A percentile compares a stretch with the other conserved stretches of the same genome.
These are phyloP conservation scores for Teunomyces funiuensis DNA, from an alignment of 805 yeast genomes.

Conservation along the genomic window DNA sequence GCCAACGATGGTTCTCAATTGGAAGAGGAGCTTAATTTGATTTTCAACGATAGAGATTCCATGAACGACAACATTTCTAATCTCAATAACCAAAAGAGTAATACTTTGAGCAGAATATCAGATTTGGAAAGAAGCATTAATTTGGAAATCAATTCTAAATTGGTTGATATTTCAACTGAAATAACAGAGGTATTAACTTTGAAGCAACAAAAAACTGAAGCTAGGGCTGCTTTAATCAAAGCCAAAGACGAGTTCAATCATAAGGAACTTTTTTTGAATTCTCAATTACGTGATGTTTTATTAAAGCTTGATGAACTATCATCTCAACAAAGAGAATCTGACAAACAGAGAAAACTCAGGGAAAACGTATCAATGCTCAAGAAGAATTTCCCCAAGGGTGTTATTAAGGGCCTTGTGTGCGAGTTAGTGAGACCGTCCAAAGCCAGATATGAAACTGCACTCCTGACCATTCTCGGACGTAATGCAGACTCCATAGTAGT, in stretches of 20 bases:
- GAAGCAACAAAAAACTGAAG: conserved; percentile 25
- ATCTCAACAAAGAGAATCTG: conserved; percentile 74
- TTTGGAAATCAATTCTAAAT: conserved; percentile 37
- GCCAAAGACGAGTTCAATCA: conserved; percentile 35
- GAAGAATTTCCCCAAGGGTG: conserved; percentile 64
- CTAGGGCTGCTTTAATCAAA: conserved; percentile 28
- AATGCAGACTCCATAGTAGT: conserved; percentile 83
- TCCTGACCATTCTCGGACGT: conserved; percentile 75
- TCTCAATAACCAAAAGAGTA: conserved; percentile 30
- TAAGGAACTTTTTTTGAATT: conserved; percentile 61
- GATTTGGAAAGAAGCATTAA: conserved; percentile 37
- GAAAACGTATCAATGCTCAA: conserved; percentile 72
- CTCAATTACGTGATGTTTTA: conserved; percentile 60
- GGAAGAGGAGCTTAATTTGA: conserved; percentile 48
- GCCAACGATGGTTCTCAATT: conserved; percentile 55
- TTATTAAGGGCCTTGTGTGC: conserved; percentile 77
- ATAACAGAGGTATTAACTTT: conserved; percentile 30
- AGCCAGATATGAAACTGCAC: conserved; percentile 68
- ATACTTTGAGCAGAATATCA: conserved; percentile 37
- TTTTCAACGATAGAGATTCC: conserved; percentile 46
- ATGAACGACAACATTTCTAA: conserved; percentile 26
- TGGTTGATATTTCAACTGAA: conserved; percentile 27
- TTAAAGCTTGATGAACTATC: conserved; percentile 66
- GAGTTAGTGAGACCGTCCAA: conserved; percentile 80
- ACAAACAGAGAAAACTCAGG: conserved; percentile 63